phyloP scores from a whole-genome alignment of 371 early-diverging fungal species.

The Apophysomyces elegans region DNA sequence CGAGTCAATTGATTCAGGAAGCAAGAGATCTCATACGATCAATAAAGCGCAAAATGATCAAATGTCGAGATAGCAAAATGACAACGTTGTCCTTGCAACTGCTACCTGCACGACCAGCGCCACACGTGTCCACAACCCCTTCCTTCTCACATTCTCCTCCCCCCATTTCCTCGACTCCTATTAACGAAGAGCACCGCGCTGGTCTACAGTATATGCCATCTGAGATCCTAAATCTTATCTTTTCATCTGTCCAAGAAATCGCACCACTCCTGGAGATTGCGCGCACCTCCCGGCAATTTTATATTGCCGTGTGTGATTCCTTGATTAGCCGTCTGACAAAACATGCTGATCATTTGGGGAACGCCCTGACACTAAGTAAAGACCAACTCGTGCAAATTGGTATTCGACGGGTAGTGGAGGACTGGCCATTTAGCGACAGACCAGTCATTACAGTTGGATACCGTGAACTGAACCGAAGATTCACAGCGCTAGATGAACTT shows the following conservation, averaged over 20 bases:
- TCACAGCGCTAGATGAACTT: constrained; percentile 10
- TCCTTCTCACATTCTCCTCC: constrained; percentile 7
- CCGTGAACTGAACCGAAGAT: constrained; percentile 26
- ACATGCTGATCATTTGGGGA: constrained; percentile 13
- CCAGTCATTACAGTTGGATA: constrained; percentile 22
- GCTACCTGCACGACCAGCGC: background rate
- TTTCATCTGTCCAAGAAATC: constrained; percentile 28
- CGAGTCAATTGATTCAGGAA: constrained; percentile 21
- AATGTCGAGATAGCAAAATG: constrained; percentile 32
- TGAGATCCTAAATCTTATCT: constrained; percentile 34
- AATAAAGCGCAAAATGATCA: constrained; percentile 29
- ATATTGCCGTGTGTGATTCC: constrained; percentile 32
- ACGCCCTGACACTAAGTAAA: constrained; percentile 27
- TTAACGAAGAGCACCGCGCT: constrained; percentile 8
- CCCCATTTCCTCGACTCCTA: background rate
- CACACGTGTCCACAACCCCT: background rate
- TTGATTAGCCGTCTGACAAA: constrained; percentile 24
- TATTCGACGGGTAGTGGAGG: constrained; percentile 18
- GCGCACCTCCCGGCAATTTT: constrained; percentile 31
- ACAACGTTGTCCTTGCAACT: constrained; percentile 13
- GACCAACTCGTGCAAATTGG: constrained; percentile 16
- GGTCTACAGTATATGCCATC: constrained; percentile 25
- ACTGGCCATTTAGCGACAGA: constrained; percentile 30
- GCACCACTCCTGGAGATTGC: constrained; percentile 24
- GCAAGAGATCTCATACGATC: constrained; percentile 26